Percentiles rank a stretch among this genome's conserved stretches.
Evolutionary conservation across 441 rosid genomes (phyloP).

Genomic region (Mallotus japonicus): DNA sequence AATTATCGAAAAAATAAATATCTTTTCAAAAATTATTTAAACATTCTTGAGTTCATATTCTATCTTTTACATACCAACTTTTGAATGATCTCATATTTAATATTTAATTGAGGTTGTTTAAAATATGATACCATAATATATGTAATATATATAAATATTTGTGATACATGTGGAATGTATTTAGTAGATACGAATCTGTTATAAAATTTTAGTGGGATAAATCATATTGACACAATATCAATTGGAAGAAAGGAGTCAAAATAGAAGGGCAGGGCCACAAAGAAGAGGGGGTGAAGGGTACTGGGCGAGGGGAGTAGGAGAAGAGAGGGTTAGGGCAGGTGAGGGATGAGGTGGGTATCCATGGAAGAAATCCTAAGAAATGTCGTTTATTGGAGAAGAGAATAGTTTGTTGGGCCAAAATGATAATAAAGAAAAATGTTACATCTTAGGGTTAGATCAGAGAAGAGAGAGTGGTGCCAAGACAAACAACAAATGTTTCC

Average conservation of each 20-base stretch:
- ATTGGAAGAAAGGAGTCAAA: not conserved
- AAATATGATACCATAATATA: too few species aligned
- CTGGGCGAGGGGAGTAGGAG: not conserved
- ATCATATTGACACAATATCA: too few species aligned
- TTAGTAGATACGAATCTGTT: too few species aligned
- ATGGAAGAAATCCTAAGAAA: slow-evolving; percentile 26
- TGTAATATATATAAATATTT: too few species aligned
- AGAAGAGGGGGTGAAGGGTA: not conserved
- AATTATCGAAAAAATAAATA: not conserved
- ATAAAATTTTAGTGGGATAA: too few species aligned
- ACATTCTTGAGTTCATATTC: not conserved
- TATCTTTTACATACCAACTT: too few species aligned
- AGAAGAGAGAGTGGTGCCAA: slow-evolving; percentile 21
- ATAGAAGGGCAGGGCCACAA: not conserved
- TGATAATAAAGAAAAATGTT: not conserved
- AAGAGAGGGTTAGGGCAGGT: not conserved
- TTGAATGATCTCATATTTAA: too few species aligned
- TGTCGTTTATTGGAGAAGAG: slow-evolving; percentile 22
- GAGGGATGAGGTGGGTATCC: slow-evolving; percentile 5
- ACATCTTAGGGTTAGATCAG: slow-evolving; percentile 3
- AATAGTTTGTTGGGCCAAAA: slow-evolving; percentile 11
- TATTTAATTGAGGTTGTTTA: too few species aligned
- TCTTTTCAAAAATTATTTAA: not conserved
- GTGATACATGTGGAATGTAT: too few species aligned
- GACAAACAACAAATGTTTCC: slow-evolving; percentile 46